These are phyloP conservation scores for Venturia carpophila DNA, from an alignment of 2,329 filamentous ascomycete genomes.

Conservation along the genomic window DNA sequence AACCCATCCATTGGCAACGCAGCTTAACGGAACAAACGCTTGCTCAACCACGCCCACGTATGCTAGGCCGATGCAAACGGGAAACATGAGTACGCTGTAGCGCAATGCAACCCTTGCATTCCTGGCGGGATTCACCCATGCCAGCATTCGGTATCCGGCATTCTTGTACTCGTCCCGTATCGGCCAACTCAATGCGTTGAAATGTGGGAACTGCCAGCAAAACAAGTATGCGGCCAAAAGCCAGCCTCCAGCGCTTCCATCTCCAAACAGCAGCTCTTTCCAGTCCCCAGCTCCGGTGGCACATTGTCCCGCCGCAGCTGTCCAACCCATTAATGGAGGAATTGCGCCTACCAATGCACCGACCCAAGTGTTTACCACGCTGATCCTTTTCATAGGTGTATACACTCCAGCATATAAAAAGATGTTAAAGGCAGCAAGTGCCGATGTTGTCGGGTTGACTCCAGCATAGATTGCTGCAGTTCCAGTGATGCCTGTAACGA, in stretches of 20 bases:
- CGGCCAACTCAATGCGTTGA: slow-evolving; percentile 84
- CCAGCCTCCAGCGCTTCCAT: slow-evolving; percentile 72
- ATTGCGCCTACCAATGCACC: slow-evolving; percentile 89
- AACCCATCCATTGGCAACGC: slow-evolving; percentile 81
- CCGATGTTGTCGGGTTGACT: slow-evolving; percentile 88
- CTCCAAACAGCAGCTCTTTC: slow-evolving; percentile 65
- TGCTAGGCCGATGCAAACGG: slow-evolving; percentile 74
- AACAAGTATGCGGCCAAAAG: slow-evolving; percentile 76
- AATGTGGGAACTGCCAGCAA: slow-evolving; percentile 97
- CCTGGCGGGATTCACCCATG: slow-evolving; percentile 76
- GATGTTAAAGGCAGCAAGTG: slow-evolving; percentile 78
- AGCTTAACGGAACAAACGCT: slow-evolving; percentile 73
- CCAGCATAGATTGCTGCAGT: slow-evolving; percentile 72
- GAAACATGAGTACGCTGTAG: slow-evolving; percentile 79
- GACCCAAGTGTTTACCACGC: slow-evolving; percentile 86
- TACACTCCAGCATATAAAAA: slow-evolving; percentile 84
- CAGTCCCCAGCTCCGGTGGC: slow-evolving; percentile 50
- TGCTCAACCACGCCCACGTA: slow-evolving; percentile 75
- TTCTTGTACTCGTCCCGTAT: slow-evolving; percentile 82
- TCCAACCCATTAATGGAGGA: slow-evolving; percentile 96
- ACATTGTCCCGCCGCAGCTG: slow-evolving; percentile 82
- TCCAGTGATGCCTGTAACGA: slow-evolving; percentile 62
- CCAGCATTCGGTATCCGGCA: slow-evolving; percentile 63
- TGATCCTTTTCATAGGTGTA: slow-evolving; percentile 83
- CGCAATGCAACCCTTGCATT: slow-evolving; percentile 82